These are phyloP conservation scores for Nannochloropsis gaditana DNA, from an alignment of 108 stramenopile genomes.

Conservation along the genomic window DNA sequence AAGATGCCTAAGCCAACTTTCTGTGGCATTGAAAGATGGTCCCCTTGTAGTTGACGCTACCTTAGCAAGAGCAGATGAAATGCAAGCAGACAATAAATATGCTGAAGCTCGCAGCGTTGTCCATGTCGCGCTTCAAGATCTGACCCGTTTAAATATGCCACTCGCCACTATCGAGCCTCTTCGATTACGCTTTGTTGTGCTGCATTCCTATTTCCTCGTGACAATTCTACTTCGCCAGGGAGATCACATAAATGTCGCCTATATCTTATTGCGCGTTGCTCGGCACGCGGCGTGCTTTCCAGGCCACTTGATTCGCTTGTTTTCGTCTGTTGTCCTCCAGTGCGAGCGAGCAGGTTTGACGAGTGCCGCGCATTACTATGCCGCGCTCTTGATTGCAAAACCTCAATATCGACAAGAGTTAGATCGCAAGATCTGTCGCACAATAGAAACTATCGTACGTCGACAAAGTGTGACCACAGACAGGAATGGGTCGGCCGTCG, in stretches of 20 bases:
- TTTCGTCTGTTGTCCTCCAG: conserved; percentile 60
- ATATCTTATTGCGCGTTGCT: conserved; percentile 58
- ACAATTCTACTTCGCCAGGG: conserved; percentile 50
- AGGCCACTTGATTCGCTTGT: conserved; percentile 51
- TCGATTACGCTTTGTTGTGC: conserved; percentile 51
- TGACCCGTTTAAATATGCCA: conserved; percentile 47
- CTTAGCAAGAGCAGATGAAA: conserved; percentile 58
- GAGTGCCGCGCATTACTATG: conserved; percentile 56
- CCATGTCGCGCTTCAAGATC: conserved; percentile 53
- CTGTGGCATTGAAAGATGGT: conserved; percentile 60
- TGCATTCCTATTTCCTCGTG: conserved; percentile 57
- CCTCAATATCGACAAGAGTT: conserved; percentile 55
- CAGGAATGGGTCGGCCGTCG: too few relatives aligned
- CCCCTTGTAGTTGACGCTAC: conserved; percentile 59
- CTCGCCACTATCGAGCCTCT: conserved; percentile 50
- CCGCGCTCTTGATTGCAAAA: conserved; percentile 49
- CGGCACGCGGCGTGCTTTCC: conserved; percentile 58
- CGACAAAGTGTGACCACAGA: conserved; percentile 40
- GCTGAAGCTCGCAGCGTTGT: conserved; percentile 54
- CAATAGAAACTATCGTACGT: conserved; percentile 64
- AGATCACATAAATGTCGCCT: conserved; percentile 57
- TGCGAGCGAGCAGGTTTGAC: conserved; percentile 62
- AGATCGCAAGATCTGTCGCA: conserved; percentile 56
- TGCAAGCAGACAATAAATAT: conserved; percentile 60
- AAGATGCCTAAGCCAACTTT: conserved; percentile 60